Base-by-base conservation (phyloP, 345 rosid species). In the Salix caprea region DNA sequence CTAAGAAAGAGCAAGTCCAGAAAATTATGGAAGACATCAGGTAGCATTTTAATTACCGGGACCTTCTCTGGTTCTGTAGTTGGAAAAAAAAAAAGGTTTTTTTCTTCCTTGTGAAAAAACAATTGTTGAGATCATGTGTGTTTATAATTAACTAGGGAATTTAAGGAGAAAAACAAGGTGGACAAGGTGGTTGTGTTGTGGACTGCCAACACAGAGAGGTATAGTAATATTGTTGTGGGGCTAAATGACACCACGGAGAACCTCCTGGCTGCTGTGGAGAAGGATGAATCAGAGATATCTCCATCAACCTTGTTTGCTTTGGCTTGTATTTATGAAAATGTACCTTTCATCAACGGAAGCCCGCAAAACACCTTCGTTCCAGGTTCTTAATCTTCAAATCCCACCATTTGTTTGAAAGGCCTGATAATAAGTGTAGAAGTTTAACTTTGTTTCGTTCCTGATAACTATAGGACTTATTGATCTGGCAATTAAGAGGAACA, bases 131-230 rank as follows among this genome's bases (percentile, higher is more conserved):
- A 26, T 70, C 15, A 24, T 61, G 40, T 74, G 2, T 80, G 39
- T 5, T 44, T 42, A 70, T 67, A 65, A 32, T 75, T 56, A 64
- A 73, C n/a, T 65, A 96, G 98, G 90, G 97, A 96, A 78, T 96
- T 96, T 58, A 93, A 93, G 90, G 92, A 89, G 90, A 87, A 84
- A 40, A 93, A 36, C 85, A 87, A 87, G 86, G 97, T 96, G 86
- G 97, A 96, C 70, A 96, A 76, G 81, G 88, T 93, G 26, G 97
- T 96, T 78, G 97, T 96, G 74, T 84, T 96, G 64, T 96, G 99
- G 99, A 96, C 99, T 15, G 99, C 99, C 26, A 96, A 96, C 94
- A 96, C 98, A 8, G 98, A 96, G 86, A 88, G 98, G 89, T 96
- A 96, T 84, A 92, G 98, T 78, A 86, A 93, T 80, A 92, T 93